Evolutionary conservation across 140 eudicot genomes (phyloP), one percentile per base, ranked within the genome.

Genomic region (Senecio squalidus): DNA sequence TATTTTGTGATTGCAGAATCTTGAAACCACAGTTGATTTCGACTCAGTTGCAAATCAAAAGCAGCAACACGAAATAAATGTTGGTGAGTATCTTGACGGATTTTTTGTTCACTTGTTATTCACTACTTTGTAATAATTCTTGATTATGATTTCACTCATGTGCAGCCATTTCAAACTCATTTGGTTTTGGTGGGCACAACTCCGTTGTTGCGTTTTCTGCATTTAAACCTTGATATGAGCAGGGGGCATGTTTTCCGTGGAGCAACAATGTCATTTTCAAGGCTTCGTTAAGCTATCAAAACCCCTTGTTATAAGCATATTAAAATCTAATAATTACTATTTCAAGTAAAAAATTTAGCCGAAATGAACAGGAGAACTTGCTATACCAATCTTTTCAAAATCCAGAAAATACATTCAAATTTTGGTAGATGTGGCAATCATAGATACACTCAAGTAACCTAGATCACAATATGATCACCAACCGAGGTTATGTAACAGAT

Each of bases 151-250:
- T 17, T 43, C 33, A n/a, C n/a, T n/a, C n/a, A 14, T 55, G 22
- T 78, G 85, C 94, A 90, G 97, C 78, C 20, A 90, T 90, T 61
- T 90, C 97, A 72, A 90, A 90, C 74, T 90, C 97, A 48, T 90
- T 90, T 46, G 95, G 97, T 31, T 86, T 90, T 57, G 94, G 95
- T 7, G 95, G 97, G 21, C 95, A 80, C 84, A 85, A 90, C 75
- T 90, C 97, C 0, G 97, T 90, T 11, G 95, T 83, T 28, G 95
- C 81, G 26, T 85, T 90, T 60, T 86, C 94, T 54, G 90, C 90
- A 15, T 90, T 90, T 82, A 78, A 83, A 64, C 88, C 94, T 6
- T 90, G 78, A 83, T 31, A 13, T 51, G 62, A 64, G 50, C 18
- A 0, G 7, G 48, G 4, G 9, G 15, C 1, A 51, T 9, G 16